Evolutionary conservation across 2,329 filamentous ascomycete genomes (phyloP), one percentile per base, ranked within the genome.

Genomic region (Aspergillus sp.): DNA sequence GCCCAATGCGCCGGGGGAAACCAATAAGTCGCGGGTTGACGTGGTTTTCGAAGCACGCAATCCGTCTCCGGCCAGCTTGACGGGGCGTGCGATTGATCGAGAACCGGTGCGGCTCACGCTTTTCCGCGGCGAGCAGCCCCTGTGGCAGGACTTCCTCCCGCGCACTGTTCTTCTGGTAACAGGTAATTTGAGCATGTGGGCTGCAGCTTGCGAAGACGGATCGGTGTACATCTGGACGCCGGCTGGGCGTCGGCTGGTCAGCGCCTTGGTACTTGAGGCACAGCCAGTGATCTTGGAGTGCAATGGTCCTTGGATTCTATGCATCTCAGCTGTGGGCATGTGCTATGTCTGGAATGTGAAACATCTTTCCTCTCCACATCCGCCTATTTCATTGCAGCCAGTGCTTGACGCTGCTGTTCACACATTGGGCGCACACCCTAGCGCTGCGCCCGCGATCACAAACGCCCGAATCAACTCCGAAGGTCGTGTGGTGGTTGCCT

Each of bases 111-210:
- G 91, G 36, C 87, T 99, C 45, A 91, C 87, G 5, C 88, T 95
- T 41, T 90, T 88, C 2, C 94, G 92, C 72, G 87, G 91, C 57
- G 92, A 92, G 4, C 87, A 89, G 58, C 82, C 90, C 1, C 76
- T 98, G 3, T 99, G 96, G 95, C 91, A 97, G 70, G 96, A 99
- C 72, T 99, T 91, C 69, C 80, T 99, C 13, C 93, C 94, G 0
- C 86, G 89, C 60, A 87, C 92, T 5, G 90, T 97, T 23, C 85
- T 99, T n/a, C 84, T 98, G 1, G 89, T 96, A 1, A 95, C 94
- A 0, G 96, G 92, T 2, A 98, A 92, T 74, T 88, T 89, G 68
- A 88, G 90, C 67, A 93, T 98, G 72, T 99, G 95, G 91, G 90
- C 91, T 0, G 94, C 90, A 15, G 93, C 91, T 9, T 97, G 93